These are phyloP conservation scores for Aspergillus viridinutans DNA, from an alignment of 2,329 filamentous ascomycete species.

Conservation along the genomic window DNA sequence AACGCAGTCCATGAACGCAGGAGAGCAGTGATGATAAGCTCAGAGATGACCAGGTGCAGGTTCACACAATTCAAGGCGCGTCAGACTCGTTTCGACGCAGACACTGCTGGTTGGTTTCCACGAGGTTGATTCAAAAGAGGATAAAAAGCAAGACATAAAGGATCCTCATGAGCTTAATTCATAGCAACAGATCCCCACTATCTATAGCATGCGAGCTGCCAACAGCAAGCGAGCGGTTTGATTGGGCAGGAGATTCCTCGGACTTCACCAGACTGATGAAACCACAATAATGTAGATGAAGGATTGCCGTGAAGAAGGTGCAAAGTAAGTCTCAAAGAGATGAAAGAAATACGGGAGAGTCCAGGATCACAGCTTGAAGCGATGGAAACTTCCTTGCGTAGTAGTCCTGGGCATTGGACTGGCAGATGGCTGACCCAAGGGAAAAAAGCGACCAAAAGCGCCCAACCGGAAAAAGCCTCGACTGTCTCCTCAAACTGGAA, in stretches of 20 bases:
- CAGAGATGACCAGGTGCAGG: background rate
- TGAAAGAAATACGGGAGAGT: background rate
- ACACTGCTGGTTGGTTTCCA: constrained; percentile 1
- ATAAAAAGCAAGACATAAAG: background rate
- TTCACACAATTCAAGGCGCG: background rate
- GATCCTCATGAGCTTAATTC: background rate
- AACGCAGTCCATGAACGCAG: constrained; percentile 1
- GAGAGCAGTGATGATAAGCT: background rate
- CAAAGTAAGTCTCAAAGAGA: background rate
- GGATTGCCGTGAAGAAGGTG: background rate
- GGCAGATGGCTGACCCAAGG: background rate
- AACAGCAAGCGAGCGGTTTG: background rate
- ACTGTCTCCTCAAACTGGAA: constrained; percentile 2
- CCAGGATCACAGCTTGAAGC: background rate
- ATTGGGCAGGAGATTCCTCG: background rate
- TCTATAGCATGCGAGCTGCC: background rate
- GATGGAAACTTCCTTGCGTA: background rate
- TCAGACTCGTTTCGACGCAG: background rate
- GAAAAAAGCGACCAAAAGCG: background rate
- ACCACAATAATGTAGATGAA: background rate
- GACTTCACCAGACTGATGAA: background rate
- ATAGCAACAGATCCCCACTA: background rate
- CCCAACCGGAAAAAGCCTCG: background rate
- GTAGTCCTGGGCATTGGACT: background rate
- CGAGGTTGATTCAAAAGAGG: background rate